Percentiles rank a stretch among this genome's conserved stretches.
Conservation (phyloP, 208 protist genomes). For the Leishmania mexicana region DNA sequence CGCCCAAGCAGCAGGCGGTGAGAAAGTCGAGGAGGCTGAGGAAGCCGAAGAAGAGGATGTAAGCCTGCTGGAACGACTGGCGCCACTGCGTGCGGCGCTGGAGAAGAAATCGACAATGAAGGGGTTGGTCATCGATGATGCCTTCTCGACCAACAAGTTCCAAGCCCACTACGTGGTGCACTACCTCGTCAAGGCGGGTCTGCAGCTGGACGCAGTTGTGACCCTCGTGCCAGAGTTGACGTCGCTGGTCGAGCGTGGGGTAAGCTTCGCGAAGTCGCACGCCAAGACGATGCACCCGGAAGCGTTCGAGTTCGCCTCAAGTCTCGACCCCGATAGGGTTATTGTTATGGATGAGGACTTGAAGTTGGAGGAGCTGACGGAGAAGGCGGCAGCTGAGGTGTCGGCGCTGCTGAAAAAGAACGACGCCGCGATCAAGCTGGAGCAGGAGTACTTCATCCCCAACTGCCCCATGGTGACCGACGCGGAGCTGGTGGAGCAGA, state of each 20-base stretch:
- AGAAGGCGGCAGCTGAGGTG: constrained; percentile 39
- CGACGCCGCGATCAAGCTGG: constrained; percentile 43
- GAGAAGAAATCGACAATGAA: constrained; percentile 44
- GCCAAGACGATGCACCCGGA: constrained; percentile 70
- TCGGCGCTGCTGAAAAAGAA: constrained; percentile 32
- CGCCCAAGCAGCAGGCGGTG: constrained; percentile 2
- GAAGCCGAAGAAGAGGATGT: constrained; percentile 18
- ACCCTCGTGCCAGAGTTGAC: constrained; percentile 56
- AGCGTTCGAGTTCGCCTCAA: constrained; percentile 75
- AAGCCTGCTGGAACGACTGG: constrained; percentile 32
- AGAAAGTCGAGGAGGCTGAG: constrained; percentile 23
- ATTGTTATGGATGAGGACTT: constrained; percentile 56
- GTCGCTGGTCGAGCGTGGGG: constrained; percentile 44
- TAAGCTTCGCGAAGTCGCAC: constrained; percentile 41
- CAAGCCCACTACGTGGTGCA: constrained; percentile 76
- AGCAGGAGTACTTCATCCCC: constrained; percentile 60
- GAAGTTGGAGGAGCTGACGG: constrained; percentile 37
- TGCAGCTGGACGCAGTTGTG: constrained; percentile 70
- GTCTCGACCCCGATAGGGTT: constrained; percentile 40
- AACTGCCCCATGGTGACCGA: constrained; percentile 62
- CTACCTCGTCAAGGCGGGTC: constrained; percentile 51
- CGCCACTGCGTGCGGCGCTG: constrained; percentile 46
- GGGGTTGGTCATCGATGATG: constrained; percentile 85
- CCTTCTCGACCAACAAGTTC: constrained; percentile 65
- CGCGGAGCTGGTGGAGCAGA: constrained; percentile 45